A percentile compares a stretch with the other conserved stretches of the same genome.
Conservation (phyloP, 768 basidiomycete species). For the Lactarius indigo region DNA sequence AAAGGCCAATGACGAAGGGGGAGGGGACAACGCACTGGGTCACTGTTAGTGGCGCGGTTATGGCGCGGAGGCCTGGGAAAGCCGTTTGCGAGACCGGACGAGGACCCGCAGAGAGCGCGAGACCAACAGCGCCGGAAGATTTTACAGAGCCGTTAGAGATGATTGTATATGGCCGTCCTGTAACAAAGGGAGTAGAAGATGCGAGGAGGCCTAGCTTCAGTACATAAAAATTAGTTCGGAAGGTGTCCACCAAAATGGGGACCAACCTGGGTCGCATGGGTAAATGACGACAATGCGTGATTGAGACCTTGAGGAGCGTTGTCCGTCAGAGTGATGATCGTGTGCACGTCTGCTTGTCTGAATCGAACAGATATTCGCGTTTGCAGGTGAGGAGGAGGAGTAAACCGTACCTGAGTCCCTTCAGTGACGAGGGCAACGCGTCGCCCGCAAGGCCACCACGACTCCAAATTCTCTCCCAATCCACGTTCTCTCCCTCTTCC, state of each 20-base stretch:
- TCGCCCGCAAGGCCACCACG: constrained; percentile 25
- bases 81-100: constrained; percentile 27
- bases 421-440: constrained; percentile 40
- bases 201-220: constrained; percentile 62
- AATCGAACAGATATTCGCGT: not conserved
- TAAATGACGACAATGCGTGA: constrained; percentile 42
- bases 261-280: constrained; percentile 48
- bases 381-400: not conserved
- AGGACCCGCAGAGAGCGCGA: constrained; percentile 38
- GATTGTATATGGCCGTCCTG: constrained; percentile 69
- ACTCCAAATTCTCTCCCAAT: constrained; percentile 56
- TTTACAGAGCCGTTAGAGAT: constrained; percentile 53
- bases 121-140: constrained; percentile 66
- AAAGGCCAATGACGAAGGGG: not conserved
- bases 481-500: constrained; percentile 29
- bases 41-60: constrained; percentile 49
- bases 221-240: constrained; percentile 1
- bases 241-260: not conserved
- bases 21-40: constrained; percentile 40
- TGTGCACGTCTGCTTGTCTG: constrained; percentile 31
- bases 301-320: constrained; percentile 53
- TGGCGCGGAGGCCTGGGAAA: constrained; percentile 40
- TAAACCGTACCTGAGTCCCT: constrained; percentile 36
- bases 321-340: constrained; percentile 56
- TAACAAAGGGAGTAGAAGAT: constrained; percentile 75